Evolutionary conservation across 1,284 basidiomycete genomes (phyloP).

Genomic region (Fomes fomentarius): DNA sequence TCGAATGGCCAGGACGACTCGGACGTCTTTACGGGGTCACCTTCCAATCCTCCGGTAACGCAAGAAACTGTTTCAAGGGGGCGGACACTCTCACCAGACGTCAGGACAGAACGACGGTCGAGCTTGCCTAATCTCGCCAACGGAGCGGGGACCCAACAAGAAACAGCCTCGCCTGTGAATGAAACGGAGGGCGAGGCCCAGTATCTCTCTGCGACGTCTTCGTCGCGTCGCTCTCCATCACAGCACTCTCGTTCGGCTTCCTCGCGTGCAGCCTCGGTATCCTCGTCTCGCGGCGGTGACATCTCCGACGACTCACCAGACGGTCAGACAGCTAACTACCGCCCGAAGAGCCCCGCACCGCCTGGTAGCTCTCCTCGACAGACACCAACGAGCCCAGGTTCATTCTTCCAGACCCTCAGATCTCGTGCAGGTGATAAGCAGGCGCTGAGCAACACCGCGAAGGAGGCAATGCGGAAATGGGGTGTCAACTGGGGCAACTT

Average conservation of each 20-base stretch:
- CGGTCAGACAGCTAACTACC: conserved; percentile 23
- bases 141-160: not conserved
- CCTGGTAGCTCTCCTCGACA: conserved; percentile 21
- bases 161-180: not conserved
- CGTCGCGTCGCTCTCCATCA: conserved; percentile 28
- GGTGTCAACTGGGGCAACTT: conserved; percentile 76
- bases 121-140: conserved; percentile 12
- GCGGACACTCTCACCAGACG: conserved; percentile 7
- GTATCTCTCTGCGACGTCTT: conserved; percentile 14
- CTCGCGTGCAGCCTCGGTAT: conserved; percentile 22
- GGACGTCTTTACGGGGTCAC: conserved; percentile 24
- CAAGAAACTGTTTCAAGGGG: conserved; percentile 18
- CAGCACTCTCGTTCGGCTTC: conserved; percentile 31
- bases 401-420: conserved; percentile 74
- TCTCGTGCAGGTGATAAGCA: conserved; percentile 82
- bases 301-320: conserved; percentile 28
- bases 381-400: conserved; percentile 28
- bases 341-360: conserved; percentile 26
- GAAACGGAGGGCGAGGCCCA: conserved; percentile 7
- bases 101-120: conserved; percentile 4
- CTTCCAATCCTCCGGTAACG: conserved; percentile 7
- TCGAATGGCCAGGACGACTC: conserved; percentile 29
- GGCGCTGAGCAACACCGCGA: conserved; percentile 77
- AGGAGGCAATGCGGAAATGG: conserved; percentile 89
- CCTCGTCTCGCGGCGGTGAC: conserved; percentile 26